Evolutionary conservation across 306 rosid genomes (phyloP).

Genomic region (Hippophae tibetana): DNA sequence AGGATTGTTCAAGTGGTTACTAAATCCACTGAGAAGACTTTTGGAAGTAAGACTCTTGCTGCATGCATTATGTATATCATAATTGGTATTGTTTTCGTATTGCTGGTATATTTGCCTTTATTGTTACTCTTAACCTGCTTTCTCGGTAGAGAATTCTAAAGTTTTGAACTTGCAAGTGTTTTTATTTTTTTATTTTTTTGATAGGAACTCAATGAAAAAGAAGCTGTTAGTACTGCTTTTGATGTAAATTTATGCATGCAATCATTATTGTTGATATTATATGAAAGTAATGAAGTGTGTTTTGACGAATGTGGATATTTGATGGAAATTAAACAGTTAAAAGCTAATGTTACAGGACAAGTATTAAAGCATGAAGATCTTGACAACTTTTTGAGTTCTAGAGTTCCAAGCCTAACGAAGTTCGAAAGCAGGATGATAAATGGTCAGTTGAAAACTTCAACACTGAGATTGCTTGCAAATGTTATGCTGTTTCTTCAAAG

Average conservation of each 20-base stretch:
- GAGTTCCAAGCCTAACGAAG: constrained; percentile 73
- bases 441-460: constrained; percentile 49
- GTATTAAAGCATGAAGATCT: constrained; percentile 76
- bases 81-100: neutral
- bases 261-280: neutral
- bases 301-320: neutral
- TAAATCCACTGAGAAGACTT: constrained; percentile 72
- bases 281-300: neutral
- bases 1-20: constrained; percentile 71
- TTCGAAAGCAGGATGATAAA: constrained; percentile 41
- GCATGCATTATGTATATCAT: neutral
- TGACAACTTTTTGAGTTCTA: constrained; percentile 50
- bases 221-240: neutral
- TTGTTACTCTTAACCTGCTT: neutral
- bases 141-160: neutral
- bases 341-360: constrained; percentile 47
- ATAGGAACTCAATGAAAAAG: neutral
- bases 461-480: constrained; percentile 45
- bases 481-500: constrained; percentile 62
- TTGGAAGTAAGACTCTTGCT: constrained; percentile 67
- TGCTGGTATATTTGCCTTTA: neutral
- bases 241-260: neutral
- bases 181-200: neutral
- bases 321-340: neutral
- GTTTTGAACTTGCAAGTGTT: neutral